Conservation (phyloP, 805 yeast genomes). For the Tetrapisispora nanseiensis region DNA sequence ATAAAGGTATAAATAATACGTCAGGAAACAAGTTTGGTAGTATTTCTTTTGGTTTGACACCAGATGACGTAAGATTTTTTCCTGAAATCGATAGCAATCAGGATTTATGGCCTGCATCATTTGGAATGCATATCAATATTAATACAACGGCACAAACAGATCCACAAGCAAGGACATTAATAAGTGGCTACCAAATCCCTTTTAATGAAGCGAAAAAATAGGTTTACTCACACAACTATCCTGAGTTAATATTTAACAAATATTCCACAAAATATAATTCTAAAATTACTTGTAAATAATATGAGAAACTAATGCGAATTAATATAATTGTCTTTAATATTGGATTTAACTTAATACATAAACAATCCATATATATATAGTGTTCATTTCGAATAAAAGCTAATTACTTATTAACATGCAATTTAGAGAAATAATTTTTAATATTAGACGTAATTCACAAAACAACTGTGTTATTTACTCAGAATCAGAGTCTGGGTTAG, state of each 20-base stretch:
- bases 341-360: too few species aligned
- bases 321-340: too few species aligned
- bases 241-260: too few species aligned
- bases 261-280: background rate
- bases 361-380: too few species aligned
- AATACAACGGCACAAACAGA: conserved; percentile 88
- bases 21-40: conserved; percentile 84
- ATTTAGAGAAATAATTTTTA: too few species aligned
- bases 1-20: conserved; percentile 61
- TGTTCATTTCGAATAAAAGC: too few species aligned
- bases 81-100: conserved; percentile 90
- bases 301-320: background rate
- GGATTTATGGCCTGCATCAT: conserved; percentile 80
- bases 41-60: conserved; percentile 71
- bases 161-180: conserved; percentile 73
- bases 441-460: too few species aligned
- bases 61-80: conserved; percentile 69
- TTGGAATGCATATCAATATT: conserved; percentile 76
- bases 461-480: conserved; percentile 11
- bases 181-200: conserved; percentile 77
- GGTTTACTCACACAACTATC: too few species aligned
- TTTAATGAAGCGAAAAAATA: conserved; percentile 29
- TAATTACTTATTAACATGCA: too few species aligned
- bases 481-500: conserved; percentile 25
- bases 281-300: background rate